A percentile compares a stretch with the other conserved stretches of the same genome.
Conservation (phyloP, 2,329 filamentous ascomycete genomes). For the Cryphonectria nitschkei region DNA sequence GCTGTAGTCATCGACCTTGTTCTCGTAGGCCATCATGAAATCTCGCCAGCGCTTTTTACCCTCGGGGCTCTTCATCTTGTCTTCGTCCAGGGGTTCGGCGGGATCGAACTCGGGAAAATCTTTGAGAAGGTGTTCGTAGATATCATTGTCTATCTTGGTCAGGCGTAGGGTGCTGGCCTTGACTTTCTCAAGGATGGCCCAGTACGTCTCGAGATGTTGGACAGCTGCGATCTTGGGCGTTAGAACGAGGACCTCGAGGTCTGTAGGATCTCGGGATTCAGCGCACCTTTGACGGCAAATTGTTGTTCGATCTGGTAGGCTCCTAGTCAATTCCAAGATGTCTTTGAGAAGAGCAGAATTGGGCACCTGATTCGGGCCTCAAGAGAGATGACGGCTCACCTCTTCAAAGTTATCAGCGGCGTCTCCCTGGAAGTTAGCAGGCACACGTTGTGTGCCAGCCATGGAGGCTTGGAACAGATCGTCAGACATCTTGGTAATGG, state of each 20-base stretch:
- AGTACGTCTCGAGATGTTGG: conserved; percentile 96
- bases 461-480: conserved; percentile 29
- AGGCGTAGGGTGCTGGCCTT: conserved; percentile 86
- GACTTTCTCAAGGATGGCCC: conserved; percentile 89
- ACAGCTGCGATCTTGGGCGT: conserved; percentile 58
- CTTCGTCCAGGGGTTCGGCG: conserved; percentile 78
- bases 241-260: conserved; percentile 26
- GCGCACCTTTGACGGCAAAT: conserved; percentile 89
- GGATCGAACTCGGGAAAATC: conserved; percentile 95
- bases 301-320: conserved; percentile 88
- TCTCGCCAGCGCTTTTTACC: conserved; percentile 95
- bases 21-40: conserved; percentile 93
- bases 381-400: conserved; percentile 45
- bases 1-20: conserved; percentile 95
- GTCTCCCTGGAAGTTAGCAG: conserved; percentile 64
- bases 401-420: conserved; percentile 59
- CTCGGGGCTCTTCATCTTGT: conserved; percentile 95
- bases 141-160: conserved; percentile 94
- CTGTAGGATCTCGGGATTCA: background rate
- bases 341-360: background rate
- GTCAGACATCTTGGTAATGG: conserved; percentile 18
- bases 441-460: conserved; percentile 39
- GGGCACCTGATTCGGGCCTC: background rate
- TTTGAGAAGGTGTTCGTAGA: conserved; percentile 82
- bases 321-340: conserved; percentile 11